Base-by-base conservation (phyloP, 2,329 filamentous ascomycete genomes). In the Trichophyton schoenleinii region DNA sequence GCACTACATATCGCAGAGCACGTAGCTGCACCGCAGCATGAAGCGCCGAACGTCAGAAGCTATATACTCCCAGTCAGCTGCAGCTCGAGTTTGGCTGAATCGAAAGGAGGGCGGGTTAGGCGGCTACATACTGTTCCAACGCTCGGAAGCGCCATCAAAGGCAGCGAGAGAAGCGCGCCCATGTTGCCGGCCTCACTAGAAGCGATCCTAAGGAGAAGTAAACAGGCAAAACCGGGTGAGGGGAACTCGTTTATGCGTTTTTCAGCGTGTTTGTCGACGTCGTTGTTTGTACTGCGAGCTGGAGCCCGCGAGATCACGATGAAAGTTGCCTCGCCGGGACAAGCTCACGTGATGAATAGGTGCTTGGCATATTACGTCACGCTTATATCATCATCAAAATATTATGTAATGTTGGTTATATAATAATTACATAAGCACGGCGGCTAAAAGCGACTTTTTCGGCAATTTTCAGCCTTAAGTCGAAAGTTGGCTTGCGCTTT, bases 1-100 rank as follows among this genome's bases (percentile, higher is more conserved):
- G 91, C 89, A 73, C 88, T 94, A 78, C 91, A 97, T 57, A 97
- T 87, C 73, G 94, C 92, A 68, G 91, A 95, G 77, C 92, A 97
- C 59, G 94, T 96, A 53, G 94, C 91, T 31, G 94, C 94, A 71
- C 94, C 94, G 73, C 94, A 99, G 78, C 94, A 99, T 70, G 91
- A 96, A 65, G 88, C 90, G 64, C 80, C 87, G 68, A 91, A 86
- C 49, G 60, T 46, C 49, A 61, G 2, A 38, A 61, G 68, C 63
- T 63, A 62, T 57, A 60, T 53, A 44, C 28, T 13, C 34, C 34
- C 15, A 9, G 31, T 55, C 34, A 55, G 49, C 34, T 6, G 28
- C 22, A 13, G 20, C 15, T 46, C 42, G 6, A 6, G 46, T 13
- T 20, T 34, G 28, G 22, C 15, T 28, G 25, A 28, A 25, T 36